Evolutionary conservation across 805 yeast species (phyloP).

Genomic region (Nakazawaea sp.): DNA sequence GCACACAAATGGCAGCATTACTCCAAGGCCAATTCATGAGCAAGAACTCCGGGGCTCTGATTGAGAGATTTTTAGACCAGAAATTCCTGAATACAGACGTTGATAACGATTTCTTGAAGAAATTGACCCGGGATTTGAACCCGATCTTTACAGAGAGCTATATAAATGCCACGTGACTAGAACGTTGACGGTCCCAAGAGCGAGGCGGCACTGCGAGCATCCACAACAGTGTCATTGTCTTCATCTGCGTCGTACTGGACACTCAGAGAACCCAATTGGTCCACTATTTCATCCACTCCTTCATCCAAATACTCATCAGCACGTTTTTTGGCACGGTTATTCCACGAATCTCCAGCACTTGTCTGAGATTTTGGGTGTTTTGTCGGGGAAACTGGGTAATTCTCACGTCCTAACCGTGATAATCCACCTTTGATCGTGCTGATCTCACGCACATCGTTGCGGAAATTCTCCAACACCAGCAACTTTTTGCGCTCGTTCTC

Average conservation of each 20-base stretch:
- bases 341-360: constrained; percentile 31
- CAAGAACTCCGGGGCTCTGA: constrained; percentile 6
- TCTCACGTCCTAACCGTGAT: constrained; percentile 73
- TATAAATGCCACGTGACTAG: constrained; percentile 17
- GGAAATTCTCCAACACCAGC: constrained; percentile 61
- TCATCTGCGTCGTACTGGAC: constrained; percentile 1
- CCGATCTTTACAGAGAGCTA: constrained; percentile 3
- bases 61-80: constrained; percentile 8
- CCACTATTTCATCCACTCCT: constrained; percentile 2
- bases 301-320: constrained; percentile 12
- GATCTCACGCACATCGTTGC: constrained; percentile 29
- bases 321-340: constrained; percentile 23
- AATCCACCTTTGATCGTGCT: constrained; percentile 58
- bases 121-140: constrained; percentile 8
- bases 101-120: constrained; percentile 5
- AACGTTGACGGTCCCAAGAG: constrained; percentile 74
- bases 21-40: constrained; percentile 36
- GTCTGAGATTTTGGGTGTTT: constrained; percentile 36
- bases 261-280: constrained; percentile 6
- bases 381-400: constrained; percentile 31
- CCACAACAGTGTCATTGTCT: constrained; percentile 38
- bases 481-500: constrained; percentile 83
- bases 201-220: constrained; percentile 80
- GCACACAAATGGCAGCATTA: constrained; percentile 37
- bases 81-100: constrained; percentile 2